A percentile compares a stretch with the other conserved stretches of the same genome.
phyloP scores from a whole-genome alignment of 1,284 basidiomycete genomes.

The Austropuccinia psidii region DNA sequence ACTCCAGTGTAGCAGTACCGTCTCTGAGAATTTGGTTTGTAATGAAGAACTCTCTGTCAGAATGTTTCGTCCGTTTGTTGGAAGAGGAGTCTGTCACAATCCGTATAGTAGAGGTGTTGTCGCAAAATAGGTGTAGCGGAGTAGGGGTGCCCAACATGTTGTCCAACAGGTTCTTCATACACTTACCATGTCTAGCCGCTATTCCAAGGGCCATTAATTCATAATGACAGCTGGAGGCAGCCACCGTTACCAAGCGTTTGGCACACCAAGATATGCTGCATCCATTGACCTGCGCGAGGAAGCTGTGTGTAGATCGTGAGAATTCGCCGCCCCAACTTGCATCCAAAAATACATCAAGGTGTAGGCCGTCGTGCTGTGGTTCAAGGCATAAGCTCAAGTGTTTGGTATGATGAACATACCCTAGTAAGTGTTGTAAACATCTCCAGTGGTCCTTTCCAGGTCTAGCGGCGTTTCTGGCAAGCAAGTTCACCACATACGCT shows the following conservation, averaged over 20 bases:
- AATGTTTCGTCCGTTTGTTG: neutral
- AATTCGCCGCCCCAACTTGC: conserved; percentile 11
- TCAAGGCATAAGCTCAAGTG: no score
- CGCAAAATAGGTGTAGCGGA: neutral
- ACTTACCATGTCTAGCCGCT: neutral
- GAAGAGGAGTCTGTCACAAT: neutral
- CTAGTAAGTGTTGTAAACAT: no score
- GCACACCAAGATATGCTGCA: neutral
- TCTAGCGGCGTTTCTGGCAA: no score
- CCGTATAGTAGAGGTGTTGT: neutral
- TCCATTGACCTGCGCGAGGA: no score
- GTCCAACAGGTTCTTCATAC: neutral
- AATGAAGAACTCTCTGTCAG: neutral
- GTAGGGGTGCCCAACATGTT: neutral
- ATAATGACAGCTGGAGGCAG: neutral
- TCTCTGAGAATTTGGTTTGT: neutral
- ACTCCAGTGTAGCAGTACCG: neutral
- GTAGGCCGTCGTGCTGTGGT: no score
- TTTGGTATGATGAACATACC: no score
- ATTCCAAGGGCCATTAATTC: neutral
- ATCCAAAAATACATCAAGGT: neutral
- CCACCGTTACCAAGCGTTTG: neutral
- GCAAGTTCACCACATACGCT: no score
- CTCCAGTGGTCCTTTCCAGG: no score
- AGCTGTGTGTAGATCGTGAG: neutral